Evolutionary conservation across 371 early-diverging fungal genomes (phyloP).

Genomic region (Haplosporangium sp.): DNA sequence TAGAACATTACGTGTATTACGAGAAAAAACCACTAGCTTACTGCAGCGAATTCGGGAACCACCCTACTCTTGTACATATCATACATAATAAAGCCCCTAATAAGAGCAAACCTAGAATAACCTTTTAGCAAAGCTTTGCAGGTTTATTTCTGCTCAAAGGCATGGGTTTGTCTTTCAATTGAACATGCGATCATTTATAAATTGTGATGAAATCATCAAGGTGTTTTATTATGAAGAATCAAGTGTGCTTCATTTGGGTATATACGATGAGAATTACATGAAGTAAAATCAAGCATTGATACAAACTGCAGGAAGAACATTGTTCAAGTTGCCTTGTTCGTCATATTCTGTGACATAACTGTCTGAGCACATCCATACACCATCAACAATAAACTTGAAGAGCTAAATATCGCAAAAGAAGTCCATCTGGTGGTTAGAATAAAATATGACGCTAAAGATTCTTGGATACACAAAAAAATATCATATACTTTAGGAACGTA

Average conservation of each 20-base stretch:
- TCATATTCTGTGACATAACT: conserved; percentile 50
- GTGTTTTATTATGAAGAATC: background rate
- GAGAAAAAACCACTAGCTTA: too few species aligned
- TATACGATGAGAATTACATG: background rate
- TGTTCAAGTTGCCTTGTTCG: conserved; percentile 54
- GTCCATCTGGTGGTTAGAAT: background rate
- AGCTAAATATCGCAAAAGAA: conserved; percentile 16
- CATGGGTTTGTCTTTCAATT: too few species aligned
- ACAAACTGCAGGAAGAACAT: conserved; percentile 37
- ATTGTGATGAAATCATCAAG: background rate
- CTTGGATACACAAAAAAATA: background rate
- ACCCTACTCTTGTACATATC: too few species aligned
- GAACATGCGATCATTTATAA: too few species aligned
- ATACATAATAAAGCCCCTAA: too few species aligned
- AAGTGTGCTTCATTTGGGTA: background rate
- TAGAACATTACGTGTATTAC: background rate
- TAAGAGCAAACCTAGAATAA: too few species aligned
- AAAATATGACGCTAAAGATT: background rate
- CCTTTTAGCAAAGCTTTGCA: too few species aligned
- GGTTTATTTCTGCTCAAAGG: too few species aligned
- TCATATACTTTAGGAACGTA: background rate
- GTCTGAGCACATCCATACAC: conserved; percentile 57
- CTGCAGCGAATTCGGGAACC: too few species aligned
- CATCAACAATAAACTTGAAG: conserved; percentile 64
- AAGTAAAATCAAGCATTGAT: background rate